Evolutionary conservation across 352 stramenopile species (phyloP).

Genomic region (Phytophthora citricola): DNA sequence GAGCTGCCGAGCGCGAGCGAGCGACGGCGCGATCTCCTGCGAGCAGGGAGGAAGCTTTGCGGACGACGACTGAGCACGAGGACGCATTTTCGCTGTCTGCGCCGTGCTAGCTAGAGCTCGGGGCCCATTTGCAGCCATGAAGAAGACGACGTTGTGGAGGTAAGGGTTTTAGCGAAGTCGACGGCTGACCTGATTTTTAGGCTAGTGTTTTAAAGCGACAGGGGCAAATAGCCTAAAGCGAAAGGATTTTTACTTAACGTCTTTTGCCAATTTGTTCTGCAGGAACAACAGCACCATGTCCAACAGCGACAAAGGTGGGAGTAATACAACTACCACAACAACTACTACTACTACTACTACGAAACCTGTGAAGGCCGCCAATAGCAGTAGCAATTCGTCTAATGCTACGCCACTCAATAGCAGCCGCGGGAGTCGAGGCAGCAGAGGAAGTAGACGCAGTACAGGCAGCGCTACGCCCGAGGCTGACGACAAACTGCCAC

Average conservation of each 20-base stretch:
- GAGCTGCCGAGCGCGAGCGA: slow-evolving; percentile 20
- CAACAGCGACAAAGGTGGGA: slow-evolving; percentile 18
- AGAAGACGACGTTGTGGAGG: slow-evolving; percentile 46
- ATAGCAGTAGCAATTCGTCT: slow-evolving; percentile 9
- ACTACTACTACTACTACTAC: slow-evolving; percentile 6
- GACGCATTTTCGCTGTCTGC: background rate
- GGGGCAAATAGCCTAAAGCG: slow-evolving; percentile 1
- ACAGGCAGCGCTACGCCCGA: slow-evolving; percentile 31
- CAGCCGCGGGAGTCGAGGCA: slow-evolving; percentile 28
- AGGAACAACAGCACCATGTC: slow-evolving; percentile 29
- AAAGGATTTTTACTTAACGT: slow-evolving; percentile 8
- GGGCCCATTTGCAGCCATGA: slow-evolving; percentile 27
- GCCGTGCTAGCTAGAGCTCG: slow-evolving; percentile 6
- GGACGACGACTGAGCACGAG: slow-evolving; percentile 16
- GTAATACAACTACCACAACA: slow-evolving; percentile 4
- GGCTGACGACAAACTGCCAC: slow-evolving; percentile 53
- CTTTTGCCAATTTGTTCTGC: background rate
- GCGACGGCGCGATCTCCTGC: slow-evolving; percentile 27
- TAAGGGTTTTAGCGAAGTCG: slow-evolving; percentile 6
- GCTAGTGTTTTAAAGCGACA: slow-evolving; percentile 12
- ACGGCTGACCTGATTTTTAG: slow-evolving; percentile 20
- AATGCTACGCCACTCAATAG: slow-evolving; percentile 20
- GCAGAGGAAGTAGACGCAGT: slow-evolving; percentile 34
- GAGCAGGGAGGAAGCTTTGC: slow-evolving; percentile 6
- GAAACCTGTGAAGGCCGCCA: slow-evolving; percentile 17